Conservation (phyloP, 73 alveolate genomes). For the Stentor coeruleus region DNA sequence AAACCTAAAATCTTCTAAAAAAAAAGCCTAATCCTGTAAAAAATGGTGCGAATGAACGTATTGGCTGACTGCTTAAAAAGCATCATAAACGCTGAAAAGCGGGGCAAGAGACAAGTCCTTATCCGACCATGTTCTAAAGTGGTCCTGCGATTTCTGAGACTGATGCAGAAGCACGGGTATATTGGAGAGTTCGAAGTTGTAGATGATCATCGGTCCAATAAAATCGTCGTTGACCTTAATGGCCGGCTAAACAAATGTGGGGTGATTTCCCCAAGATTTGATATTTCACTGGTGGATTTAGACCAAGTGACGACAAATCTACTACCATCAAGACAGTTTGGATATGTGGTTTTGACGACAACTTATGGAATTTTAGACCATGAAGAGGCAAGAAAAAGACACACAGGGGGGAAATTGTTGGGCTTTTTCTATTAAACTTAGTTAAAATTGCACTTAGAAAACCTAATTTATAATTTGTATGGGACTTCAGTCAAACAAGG, state of each 20-base stretch:
- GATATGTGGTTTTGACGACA: slow-evolving; percentile 88
- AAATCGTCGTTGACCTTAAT: slow-evolving; percentile 63
- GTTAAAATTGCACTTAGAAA: too few species aligned
- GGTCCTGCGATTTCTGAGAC: slow-evolving; percentile 86
- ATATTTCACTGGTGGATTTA: slow-evolving; percentile 53
- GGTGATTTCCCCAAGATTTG: slow-evolving; percentile 96
- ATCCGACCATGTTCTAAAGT: slow-evolving; percentile 94
- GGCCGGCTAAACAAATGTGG: slow-evolving; percentile 91
- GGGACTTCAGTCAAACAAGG: neutral
- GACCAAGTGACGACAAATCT: too few species aligned
- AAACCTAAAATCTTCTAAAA: too few species aligned
- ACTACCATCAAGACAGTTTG: slow-evolving; percentile 94
- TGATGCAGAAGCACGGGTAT: slow-evolving; percentile 95
- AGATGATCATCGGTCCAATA: slow-evolving; percentile 95
- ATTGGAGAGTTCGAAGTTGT: slow-evolving; percentile 92
- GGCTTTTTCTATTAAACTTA: slow-evolving; percentile 98
- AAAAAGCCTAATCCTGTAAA: too few species aligned
- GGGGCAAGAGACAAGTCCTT: slow-evolving; percentile 77
- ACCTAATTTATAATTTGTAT: too few species aligned
- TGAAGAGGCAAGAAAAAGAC: slow-evolving; percentile 91
- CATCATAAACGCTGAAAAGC: slow-evolving; percentile 93
- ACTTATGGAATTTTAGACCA: slow-evolving; percentile 88
- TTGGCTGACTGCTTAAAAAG: slow-evolving; percentile 83
- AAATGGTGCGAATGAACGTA: slow-evolving; percentile 91
- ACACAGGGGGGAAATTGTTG: slow-evolving; percentile 93